Evolutionary conservation across 352 stramenopile genomes (phyloP).

Genomic region (Pythium angustatum): DNA sequence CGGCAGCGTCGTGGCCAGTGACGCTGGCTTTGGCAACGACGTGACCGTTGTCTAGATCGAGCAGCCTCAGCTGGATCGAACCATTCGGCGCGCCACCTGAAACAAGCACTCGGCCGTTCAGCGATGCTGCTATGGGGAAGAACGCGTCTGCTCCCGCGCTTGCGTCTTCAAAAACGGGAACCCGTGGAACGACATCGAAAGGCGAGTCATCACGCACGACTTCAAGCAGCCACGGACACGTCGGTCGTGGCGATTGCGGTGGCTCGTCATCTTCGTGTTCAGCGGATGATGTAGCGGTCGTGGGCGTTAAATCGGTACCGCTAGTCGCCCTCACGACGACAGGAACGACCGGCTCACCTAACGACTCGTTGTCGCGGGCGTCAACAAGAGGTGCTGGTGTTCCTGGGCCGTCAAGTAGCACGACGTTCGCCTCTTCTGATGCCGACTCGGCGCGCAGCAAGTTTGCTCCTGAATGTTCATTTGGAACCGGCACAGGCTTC

Average conservation of each 20-base stretch:
- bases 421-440: neutral
- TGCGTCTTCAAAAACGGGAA: conserved; percentile 69
- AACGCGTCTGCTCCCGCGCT: conserved; percentile 3
- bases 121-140: conserved; percentile 68
- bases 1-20: conserved; percentile 60
- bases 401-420: conserved; percentile 3
- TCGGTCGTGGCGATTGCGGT: conserved; percentile 10
- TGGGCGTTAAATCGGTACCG: neutral
- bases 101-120: conserved; percentile 71
- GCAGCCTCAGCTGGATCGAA: conserved; percentile 69
- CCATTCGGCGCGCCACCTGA: conserved; percentile 73
- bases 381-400: conserved; percentile 14
- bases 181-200: conserved; percentile 78
- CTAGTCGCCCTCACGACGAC: conserved; percentile 9
- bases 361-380: neutral
- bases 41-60: conserved; percentile 83
- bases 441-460: neutral
- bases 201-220: conserved; percentile 68
- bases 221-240: conserved; percentile 72
- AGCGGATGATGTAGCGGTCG: neutral
- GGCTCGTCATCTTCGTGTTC: conserved; percentile 3
- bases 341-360: neutral
- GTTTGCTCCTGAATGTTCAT: neutral
- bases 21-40: conserved; percentile 82
- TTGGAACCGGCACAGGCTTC: conserved; percentile 36